Conservation (phyloP, 768 basidiomycete genomes). For the Pulveroboletus sp. region DNA sequence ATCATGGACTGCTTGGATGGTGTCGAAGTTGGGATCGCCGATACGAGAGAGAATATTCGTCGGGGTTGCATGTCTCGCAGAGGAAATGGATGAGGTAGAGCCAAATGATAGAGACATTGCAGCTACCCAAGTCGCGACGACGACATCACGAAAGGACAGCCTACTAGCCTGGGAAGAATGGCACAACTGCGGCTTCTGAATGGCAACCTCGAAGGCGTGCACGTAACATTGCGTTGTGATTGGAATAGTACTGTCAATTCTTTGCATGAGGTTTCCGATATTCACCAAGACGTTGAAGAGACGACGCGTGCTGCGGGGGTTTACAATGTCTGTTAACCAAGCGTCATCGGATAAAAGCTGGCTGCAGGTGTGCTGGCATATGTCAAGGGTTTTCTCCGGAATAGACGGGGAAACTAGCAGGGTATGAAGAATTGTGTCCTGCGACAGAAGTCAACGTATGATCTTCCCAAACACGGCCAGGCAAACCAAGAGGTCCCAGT, state of each 20-base stretch:
- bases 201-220: conserved; percentile 40
- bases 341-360: conserved; percentile 29
- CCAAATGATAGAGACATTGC: conserved; percentile 30
- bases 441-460: conserved; percentile 11
- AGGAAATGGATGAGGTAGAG: conserved; percentile 18
- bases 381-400: conserved; percentile 30
- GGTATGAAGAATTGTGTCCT: conserved; percentile 26
- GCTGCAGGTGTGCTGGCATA: conserved; percentile 31
- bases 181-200: conserved; percentile 30
- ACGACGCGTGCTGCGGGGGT: conserved; percentile 36
- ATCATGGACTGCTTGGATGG: conserved; percentile 33
- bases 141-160: conserved; percentile 37
- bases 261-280: conserved; percentile 36
- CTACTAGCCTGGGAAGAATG: conserved; percentile 12
- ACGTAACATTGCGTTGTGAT: conserved; percentile 37
- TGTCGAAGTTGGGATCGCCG: conserved; percentile 34
- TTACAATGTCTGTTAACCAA: conserved; percentile 19
- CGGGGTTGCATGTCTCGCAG: conserved; percentile 21
- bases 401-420: conserved; percentile 26
- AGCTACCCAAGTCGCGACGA: conserved; percentile 38
- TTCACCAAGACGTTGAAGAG: conserved; percentile 46
- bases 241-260: conserved; percentile 24
- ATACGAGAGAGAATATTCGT: conserved; percentile 24
- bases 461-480: conserved; percentile 1
- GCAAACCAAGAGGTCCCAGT: conserved; percentile 33